These are phyloP conservation scores for Chlamydomonas sphaeroides DNA, from an alignment of 139 green algal species.

Conservation along the genomic window DNA sequence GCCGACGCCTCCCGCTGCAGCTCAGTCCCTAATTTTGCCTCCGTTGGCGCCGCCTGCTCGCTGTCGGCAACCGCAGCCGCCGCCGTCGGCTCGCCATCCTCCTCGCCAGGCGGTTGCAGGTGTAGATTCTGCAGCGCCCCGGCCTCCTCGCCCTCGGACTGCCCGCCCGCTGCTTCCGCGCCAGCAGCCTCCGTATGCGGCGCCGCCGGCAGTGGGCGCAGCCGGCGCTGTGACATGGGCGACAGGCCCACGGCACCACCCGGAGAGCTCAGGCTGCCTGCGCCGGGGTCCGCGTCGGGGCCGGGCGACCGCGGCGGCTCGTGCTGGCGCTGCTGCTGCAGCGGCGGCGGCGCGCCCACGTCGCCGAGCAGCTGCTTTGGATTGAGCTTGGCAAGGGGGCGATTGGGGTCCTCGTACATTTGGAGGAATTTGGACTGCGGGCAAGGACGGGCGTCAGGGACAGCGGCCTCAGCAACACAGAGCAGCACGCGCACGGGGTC, in stretches of 20 bases:
- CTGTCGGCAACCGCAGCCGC: no score
- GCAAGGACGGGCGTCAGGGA: not conserved
- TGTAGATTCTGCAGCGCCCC: not conserved
- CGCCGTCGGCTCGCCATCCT: no score
- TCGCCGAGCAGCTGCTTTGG: constrained; percentile 24
- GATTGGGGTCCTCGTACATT: constrained; percentile 42
- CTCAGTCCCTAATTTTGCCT: no score
- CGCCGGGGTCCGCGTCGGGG: no score
- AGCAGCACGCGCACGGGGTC: no score
- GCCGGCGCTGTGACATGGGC: constrained; percentile 20
- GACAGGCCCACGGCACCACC: not conserved
- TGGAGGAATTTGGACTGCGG: constrained; percentile 41
- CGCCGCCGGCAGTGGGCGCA: not conserved
- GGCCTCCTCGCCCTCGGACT: not conserved
- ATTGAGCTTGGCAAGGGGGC: constrained; percentile 4
- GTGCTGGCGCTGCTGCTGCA: not conserved
- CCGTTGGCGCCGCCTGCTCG: no score
- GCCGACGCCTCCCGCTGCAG: no score
- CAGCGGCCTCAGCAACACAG: no score
- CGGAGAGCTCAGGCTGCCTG: not conserved
- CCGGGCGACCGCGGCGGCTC: no score
- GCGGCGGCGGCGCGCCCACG: not conserved
- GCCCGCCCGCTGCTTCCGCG: not conserved
- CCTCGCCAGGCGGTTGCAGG: not conserved
- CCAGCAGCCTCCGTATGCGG: not conserved